These are phyloP conservation scores for Spiromastix sp. DNA, from an alignment of 2,329 filamentous ascomycete species.

Conservation along the genomic window DNA sequence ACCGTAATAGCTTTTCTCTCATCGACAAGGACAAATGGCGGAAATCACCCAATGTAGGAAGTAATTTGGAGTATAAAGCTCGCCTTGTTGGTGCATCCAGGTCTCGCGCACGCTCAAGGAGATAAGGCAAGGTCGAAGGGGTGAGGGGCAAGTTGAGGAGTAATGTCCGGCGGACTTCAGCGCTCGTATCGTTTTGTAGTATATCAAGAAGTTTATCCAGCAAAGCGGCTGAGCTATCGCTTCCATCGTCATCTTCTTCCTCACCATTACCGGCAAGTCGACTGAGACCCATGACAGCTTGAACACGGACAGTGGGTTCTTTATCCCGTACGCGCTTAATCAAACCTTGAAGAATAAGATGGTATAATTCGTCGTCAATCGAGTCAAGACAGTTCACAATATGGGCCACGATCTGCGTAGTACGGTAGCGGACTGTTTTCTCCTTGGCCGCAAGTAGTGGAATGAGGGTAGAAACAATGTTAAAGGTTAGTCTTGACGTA, in stretches of 20 bases:
- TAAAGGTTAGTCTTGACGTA: conserved; percentile 64
- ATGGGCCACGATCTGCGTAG: conserved; percentile 81
- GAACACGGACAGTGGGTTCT: conserved; percentile 81
- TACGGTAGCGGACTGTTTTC: conserved; percentile 80
- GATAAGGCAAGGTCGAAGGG: conserved; percentile 69
- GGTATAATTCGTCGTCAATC: conserved; percentile 85
- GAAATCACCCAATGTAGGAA: conserved; percentile 88
- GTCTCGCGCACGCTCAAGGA: conserved; percentile 85
- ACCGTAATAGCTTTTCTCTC: conserved; percentile 88
- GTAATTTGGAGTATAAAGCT: conserved; percentile 73
- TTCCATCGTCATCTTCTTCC: conserved; percentile 58
- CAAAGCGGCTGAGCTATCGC: conserved; percentile 55
- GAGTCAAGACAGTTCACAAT: conserved; percentile 87
- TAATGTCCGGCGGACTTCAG: conserved; percentile 81
- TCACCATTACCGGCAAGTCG: conserved; percentile 66
- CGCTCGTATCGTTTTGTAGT: conserved; percentile 86
- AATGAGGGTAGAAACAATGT: conserved; percentile 62
- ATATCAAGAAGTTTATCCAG: conserved; percentile 77
- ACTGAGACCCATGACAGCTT: conserved; percentile 84
- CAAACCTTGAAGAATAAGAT: conserved; percentile 66
- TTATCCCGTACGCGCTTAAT: conserved; percentile 86
- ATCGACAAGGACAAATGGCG: conserved; percentile 85
- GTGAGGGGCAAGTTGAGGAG: conserved; percentile 84
- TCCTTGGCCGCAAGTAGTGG: conserved; percentile 79
- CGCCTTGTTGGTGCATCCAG: conserved; percentile 74